Base-by-base conservation (phyloP, 2,329 filamentous ascomycete genomes). In the Pseudogymnoascus destructans region DNA sequence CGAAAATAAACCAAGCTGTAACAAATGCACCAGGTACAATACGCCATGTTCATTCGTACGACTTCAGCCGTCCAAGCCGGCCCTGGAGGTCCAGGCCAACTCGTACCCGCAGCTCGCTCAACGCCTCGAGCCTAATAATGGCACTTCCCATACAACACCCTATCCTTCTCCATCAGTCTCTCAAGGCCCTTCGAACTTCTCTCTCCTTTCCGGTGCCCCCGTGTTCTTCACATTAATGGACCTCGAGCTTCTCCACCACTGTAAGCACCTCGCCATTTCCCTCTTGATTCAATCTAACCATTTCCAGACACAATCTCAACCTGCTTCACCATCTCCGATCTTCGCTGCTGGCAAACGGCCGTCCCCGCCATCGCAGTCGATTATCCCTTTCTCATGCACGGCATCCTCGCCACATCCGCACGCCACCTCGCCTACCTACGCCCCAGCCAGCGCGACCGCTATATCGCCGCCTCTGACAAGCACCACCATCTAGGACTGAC, bases 171-270 rank as follows among this genome's bases (percentile, higher is more conserved):
- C 32, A 30, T 52, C 46, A 27, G 30, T 52, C 32, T 38, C 36
- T 32, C 38, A 21, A 2, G 25, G 40, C 9, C 19, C 57, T 30
- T 17, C 35, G 42, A 59, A 54, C 5, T 58, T 52, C 25, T 36
- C 58, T 17, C 23, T 61, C 56, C 36, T 40, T 19, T 3, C n/a
- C n/a, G 17, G 35, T 32, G 32, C n/a, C n/a, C 33, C 35, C 19
- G 33, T 54, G 9, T n/a, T 25, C 21, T 57, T 40, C 17, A 54
- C 56, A 49, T 40, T 61, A 10, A 46, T 19, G 32, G 62, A 64
- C 36, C 55, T 65, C 3, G 63, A 64, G 38, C 49, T 65, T 10
- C 42, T 65, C 5, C 62, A 65, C 33, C 58, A 61, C 49, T 65
- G 35, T 40, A 40, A 15, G 19, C 10, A 2, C 10, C n/a, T 8